phyloP scores from a whole-genome alignment of 1,139 yeast genomes.

The Debaryomyces robertsiae region DNA sequence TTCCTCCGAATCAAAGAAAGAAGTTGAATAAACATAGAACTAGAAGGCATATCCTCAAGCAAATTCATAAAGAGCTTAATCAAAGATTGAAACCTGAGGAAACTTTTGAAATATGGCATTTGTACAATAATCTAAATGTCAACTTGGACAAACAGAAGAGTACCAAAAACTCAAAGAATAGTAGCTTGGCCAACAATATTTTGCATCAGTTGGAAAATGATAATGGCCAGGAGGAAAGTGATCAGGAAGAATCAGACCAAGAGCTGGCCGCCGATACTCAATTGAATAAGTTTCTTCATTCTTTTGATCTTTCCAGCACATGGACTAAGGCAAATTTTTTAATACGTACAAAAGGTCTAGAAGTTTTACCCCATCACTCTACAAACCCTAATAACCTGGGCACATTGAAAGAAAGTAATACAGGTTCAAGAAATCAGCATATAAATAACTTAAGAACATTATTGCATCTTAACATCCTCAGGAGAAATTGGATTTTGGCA shows the following conservation, averaged over 20 bases:
- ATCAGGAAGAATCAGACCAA: constrained; percentile 13
- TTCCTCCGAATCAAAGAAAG: constrained; percentile 14
- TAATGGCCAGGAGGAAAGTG: constrained; percentile 15
- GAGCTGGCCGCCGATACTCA: constrained; percentile 16
- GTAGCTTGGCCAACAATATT: constrained; percentile 9
- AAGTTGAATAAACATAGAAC: constrained; percentile 15
- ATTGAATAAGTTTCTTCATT: constrained; percentile 18
- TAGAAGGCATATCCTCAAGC: constrained; percentile 19
- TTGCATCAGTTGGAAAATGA: constrained; percentile 9
- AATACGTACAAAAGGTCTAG: constrained; percentile 33
- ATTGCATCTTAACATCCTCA: constrained; percentile 41
- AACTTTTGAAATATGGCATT: constrained; percentile 44
- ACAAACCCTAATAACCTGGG: constrained; percentile 4
- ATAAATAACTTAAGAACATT: constrained; percentile 33
- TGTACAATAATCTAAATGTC: constrained; percentile 18
- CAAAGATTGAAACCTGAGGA: constrained; percentile 34
- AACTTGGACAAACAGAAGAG: constrained; percentile 14
- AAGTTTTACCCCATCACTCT: constrained; percentile 26
- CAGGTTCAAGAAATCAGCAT: constrained; percentile 26
- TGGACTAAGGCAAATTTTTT: constrained; percentile 28
- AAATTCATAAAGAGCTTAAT: constrained; percentile 20
- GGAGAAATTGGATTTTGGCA: constrained; percentile 56
- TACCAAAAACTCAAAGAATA: background rate
- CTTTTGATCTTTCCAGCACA: constrained; percentile 25
- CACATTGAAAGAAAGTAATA: constrained; percentile 3